phyloP scores from a whole-genome alignment of 495 filamentous ascomycete genomes.

The Aspergillus carlsbadensis region DNA sequence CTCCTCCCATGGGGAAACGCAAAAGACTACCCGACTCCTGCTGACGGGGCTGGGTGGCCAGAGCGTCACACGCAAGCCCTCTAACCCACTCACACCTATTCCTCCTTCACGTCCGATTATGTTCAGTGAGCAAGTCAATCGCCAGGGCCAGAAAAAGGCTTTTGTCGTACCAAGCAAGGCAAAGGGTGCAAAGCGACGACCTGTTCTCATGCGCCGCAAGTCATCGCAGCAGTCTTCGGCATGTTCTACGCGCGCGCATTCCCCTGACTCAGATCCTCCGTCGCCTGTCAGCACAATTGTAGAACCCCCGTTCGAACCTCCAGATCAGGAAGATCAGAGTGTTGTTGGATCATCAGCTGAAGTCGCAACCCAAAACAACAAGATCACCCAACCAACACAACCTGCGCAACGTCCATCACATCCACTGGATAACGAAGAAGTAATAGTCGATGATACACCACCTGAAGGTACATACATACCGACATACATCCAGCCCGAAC shows the following conservation, averaged over 20 bases:
- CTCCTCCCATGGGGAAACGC: constrained; percentile 22
- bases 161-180: constrained; percentile 31
- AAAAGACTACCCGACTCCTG: constrained; percentile 38
- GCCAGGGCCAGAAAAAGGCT: constrained; percentile 30
- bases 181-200: constrained; percentile 38
- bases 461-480: too few species aligned
- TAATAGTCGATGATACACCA: too few species aligned
- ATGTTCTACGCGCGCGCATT: constrained; percentile 16
- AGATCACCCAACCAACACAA: too few species aligned
- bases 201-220: constrained; percentile 41
- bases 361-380: too few species aligned
- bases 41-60: constrained; percentile 28
- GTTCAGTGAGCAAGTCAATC: constrained; percentile 9
- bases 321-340: too few species aligned
- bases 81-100: constrained; percentile 28
- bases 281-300: neutral
- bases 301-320: neutral
- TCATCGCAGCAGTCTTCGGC: constrained; percentile 34
- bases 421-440: too few species aligned
- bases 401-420: too few species aligned
- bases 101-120: constrained; percentile 17
- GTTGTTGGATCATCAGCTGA: too few species aligned
- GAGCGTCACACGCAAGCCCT: constrained; percentile 34
- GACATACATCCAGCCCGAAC: too few species aligned
- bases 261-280: constrained; percentile 6